Conservation (phyloP, 2,329 filamentous ascomycete species). For the Scedosporium minutisporum region DNA sequence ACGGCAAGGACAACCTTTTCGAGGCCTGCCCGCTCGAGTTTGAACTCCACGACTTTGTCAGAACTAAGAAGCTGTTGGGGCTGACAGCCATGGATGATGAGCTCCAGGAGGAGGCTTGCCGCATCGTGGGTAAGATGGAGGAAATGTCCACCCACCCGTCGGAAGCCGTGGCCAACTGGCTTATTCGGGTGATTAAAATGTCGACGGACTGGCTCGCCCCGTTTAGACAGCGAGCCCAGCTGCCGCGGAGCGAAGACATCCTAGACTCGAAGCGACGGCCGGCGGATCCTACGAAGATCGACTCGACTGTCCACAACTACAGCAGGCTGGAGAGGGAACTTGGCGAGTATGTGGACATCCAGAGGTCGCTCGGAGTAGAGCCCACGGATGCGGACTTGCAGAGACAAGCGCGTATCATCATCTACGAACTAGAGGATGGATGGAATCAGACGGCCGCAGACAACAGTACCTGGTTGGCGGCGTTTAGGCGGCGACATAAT, state of each 20-base stretch:
- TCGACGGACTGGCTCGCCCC: conserved; percentile 45
- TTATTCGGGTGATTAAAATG: conserved; percentile 40
- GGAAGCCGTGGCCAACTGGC: conserved; percentile 43
- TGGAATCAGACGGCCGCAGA: conserved; percentile 58
- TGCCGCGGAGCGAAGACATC: conserved; percentile 48
- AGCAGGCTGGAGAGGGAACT: conserved; percentile 47
- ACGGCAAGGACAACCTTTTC: conserved; percentile 48
- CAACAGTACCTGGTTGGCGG: conserved; percentile 40
- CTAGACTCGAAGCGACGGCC: conserved; percentile 37
- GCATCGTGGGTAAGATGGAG: conserved; percentile 47
- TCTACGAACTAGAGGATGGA: conserved; percentile 51
- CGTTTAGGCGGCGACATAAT: conserved; percentile 40
- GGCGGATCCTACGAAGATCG: conserved; percentile 43
- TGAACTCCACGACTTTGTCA: conserved; percentile 45
- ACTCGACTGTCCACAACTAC: conserved; percentile 51
- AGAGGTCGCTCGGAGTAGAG: conserved; percentile 34
- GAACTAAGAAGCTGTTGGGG: conserved; percentile 41
- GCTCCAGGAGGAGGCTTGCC: conserved; percentile 49
- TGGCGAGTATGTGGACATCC: conserved; percentile 38
- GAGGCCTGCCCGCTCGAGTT: conserved; percentile 45
- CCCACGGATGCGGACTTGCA: conserved; percentile 47
- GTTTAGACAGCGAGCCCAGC: conserved; percentile 46
- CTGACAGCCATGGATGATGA: conserved; percentile 50
- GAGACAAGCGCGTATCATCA: conserved; percentile 47
- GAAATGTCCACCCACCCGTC: conserved; percentile 38